Percentiles rank a stretch among this genome's conserved stretches.
Conservation (phyloP, 2,329 filamentous ascomycete genomes). For the Penicillium olsonii region DNA sequence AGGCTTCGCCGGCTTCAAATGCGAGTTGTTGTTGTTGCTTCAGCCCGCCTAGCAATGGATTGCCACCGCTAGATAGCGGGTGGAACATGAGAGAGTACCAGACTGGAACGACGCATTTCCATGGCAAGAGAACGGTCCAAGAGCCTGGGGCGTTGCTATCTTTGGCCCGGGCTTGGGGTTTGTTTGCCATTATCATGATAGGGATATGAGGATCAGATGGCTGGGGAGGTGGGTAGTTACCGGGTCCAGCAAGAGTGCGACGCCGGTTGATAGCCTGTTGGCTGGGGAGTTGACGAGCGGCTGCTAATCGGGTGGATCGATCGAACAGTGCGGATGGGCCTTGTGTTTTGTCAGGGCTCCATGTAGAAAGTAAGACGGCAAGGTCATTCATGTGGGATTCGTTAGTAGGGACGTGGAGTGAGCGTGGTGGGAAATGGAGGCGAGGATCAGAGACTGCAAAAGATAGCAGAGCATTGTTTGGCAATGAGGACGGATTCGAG, state of each 20-base stretch:
- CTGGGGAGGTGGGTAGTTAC: conserved; percentile 60
- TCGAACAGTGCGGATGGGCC: conserved; percentile 64
- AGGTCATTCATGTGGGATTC: conserved; percentile 47
- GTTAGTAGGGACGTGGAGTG: conserved; percentile 44
- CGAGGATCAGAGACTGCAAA: conserved; percentile 80
- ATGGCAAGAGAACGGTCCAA: conserved; percentile 85
- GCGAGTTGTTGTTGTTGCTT: conserved; percentile 76
- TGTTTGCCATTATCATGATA: conserved; percentile 67
- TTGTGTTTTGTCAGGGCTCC: conserved; percentile 63
- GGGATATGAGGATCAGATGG: conserved; percentile 75
- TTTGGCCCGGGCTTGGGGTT: conserved; percentile 41
- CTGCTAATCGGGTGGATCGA: conserved; percentile 64
- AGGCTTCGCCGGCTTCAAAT: conserved; percentile 76
- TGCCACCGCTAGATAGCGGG: conserved; percentile 75
- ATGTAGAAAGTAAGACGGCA: conserved; percentile 63
- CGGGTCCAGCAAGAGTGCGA: conserved; percentile 64
- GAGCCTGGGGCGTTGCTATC: conserved; percentile 61
- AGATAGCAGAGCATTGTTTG: conserved; percentile 67
- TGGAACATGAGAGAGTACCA: conserved; percentile 88
- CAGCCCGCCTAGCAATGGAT: conserved; percentile 79
- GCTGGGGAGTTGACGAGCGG: conserved; percentile 66
- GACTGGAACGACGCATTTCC: conserved; percentile 81
- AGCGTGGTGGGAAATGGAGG: conserved; percentile 71
- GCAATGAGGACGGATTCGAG: conserved; percentile 69
- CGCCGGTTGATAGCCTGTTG: conserved; percentile 82